A percentile compares a stretch with the other conserved stretches of the same genome.
Evolutionary conservation across 371 early-diverging fungal species (phyloP).

Genomic region (Smittium culicis): DNA sequence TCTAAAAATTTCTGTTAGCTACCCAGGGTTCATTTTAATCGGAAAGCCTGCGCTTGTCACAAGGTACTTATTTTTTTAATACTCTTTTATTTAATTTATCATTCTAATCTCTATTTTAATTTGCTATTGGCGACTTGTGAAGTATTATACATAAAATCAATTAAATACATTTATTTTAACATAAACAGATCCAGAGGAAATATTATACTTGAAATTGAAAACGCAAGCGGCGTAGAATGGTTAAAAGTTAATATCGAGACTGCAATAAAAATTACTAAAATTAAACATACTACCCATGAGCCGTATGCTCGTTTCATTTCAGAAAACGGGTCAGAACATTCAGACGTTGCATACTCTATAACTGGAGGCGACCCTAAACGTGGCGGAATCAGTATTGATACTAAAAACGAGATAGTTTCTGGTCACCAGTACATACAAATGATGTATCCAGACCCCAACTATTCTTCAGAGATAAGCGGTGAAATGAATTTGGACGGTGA

Average conservation of each 20-base stretch:
- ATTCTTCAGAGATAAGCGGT: too few species aligned
- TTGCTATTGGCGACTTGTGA: too few species aligned
- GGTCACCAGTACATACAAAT: too few species aligned
- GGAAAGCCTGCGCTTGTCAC: background rate
- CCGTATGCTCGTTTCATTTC: background rate
- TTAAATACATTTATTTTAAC: background rate
- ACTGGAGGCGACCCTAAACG: slow-evolving; percentile 29
- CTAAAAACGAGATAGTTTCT: slow-evolving; percentile 22
- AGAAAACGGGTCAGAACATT: background rate
- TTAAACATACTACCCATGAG: background rate
- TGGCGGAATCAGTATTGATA: slow-evolving; percentile 25
- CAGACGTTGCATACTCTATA: slow-evolving; percentile 15
- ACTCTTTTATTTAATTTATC: too few species aligned
- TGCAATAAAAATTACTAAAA: background rate
- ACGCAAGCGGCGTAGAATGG: slow-evolving; percentile 13
- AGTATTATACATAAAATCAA: too few species aligned
- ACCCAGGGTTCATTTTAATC: background rate
- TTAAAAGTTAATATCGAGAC: slow-evolving; percentile 7
- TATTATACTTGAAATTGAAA: slow-evolving; percentile 23
- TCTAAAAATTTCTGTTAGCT: background rate
- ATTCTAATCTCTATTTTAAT: too few species aligned
- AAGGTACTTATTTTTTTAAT: background rate
- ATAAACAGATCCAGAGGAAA: slow-evolving; percentile 20
- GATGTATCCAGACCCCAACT: too few species aligned
- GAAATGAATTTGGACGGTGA: too few species aligned